These are phyloP conservation scores for Rhododendron williamsianum DNA, from an alignment of 148 eudicot genomes.

Conservation along the genomic window DNA sequence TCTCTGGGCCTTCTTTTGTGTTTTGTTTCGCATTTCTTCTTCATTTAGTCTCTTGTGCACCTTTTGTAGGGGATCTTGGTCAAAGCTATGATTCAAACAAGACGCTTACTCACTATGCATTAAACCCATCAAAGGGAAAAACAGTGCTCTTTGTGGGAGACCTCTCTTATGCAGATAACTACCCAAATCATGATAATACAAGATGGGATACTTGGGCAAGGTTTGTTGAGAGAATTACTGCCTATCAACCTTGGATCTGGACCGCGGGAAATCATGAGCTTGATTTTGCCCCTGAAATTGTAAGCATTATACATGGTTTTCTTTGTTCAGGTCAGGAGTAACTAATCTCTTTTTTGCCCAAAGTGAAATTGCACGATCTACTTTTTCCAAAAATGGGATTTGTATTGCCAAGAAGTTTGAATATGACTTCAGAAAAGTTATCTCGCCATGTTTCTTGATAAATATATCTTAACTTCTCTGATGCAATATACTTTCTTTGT, in stretches of 20 bases:
- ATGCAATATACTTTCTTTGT: not conserved
- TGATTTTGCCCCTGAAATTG: conserved; percentile 56
- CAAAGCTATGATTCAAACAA: conserved; percentile 41
- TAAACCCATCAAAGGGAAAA: conserved; percentile 30
- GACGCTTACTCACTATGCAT: conserved; percentile 39
- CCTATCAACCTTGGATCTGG: conserved; percentile 77
- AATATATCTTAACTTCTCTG: not conserved
- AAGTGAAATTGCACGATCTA: not conserved
- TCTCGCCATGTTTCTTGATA: not conserved
- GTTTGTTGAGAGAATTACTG: conserved; percentile 42
- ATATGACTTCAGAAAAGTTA: not conserved
- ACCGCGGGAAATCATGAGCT: conserved; percentile 62
- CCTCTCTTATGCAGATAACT: conserved; percentile 39
- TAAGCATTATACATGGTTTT: conserved; percentile 19
- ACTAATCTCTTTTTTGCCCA: not conserved
- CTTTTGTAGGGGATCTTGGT: conserved; percentile 40
- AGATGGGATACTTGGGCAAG: conserved; percentile 69
- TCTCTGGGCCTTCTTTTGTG: not conserved
- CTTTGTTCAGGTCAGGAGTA: not conserved
- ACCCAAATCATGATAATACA: conserved; percentile 40
- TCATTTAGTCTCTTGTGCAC: not conserved
- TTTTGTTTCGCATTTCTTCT: not conserved
- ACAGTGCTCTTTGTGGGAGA: conserved; percentile 41
- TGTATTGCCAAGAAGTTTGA: not conserved
- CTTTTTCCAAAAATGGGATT: no score